Evolutionary conservation across 164 flowering plant species (phyloP).

Genomic region (Kalanchoe fedtschenkoi): DNA sequence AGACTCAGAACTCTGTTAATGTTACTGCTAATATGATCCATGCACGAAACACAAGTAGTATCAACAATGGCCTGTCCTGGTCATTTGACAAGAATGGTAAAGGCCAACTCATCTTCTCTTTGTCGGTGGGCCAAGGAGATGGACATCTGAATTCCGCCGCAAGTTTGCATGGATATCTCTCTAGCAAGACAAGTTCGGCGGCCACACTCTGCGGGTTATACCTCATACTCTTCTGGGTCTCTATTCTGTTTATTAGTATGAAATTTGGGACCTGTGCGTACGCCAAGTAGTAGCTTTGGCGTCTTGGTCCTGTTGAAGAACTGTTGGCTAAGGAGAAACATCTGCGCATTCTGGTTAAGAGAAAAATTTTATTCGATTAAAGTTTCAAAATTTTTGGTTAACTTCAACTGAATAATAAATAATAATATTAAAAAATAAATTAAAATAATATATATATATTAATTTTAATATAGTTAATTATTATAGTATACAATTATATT

Average conservation of each 20-base stretch:
- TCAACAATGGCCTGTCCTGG: conserved; percentile 23
- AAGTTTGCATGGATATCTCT: conserved; percentile 10
- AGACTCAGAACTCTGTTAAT: conserved; percentile 34
- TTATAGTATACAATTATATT: too few species aligned
- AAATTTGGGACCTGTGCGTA: conserved; percentile 30
- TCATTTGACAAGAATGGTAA: conserved; percentile 26
- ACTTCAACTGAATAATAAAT: too few species aligned
- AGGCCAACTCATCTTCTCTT: conserved; percentile 26
- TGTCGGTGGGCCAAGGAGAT: conserved; percentile 16
- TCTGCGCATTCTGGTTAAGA: too few species aligned
- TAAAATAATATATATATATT: too few species aligned
- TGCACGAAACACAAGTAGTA: conserved; percentile 20
- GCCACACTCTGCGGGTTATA: conserved; percentile 20
- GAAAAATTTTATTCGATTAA: too few species aligned
- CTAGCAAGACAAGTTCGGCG: conserved; percentile 23
- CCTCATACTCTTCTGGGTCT: conserved; percentile 36
- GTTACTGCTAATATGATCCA: conserved; percentile 48
- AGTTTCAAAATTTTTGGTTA: too few species aligned
- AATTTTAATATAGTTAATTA: too few species aligned
- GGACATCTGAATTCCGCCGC: conserved; percentile 5
- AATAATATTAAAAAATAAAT: too few species aligned
- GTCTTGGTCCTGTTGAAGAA: background rate
- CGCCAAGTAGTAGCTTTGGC: conserved; percentile 13
- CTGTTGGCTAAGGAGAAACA: too few species aligned
- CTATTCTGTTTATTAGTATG: conserved; percentile 32